Evolutionary conservation across 345 rosid species (phyloP).

Genomic region (Dovyalis caffra): DNA sequence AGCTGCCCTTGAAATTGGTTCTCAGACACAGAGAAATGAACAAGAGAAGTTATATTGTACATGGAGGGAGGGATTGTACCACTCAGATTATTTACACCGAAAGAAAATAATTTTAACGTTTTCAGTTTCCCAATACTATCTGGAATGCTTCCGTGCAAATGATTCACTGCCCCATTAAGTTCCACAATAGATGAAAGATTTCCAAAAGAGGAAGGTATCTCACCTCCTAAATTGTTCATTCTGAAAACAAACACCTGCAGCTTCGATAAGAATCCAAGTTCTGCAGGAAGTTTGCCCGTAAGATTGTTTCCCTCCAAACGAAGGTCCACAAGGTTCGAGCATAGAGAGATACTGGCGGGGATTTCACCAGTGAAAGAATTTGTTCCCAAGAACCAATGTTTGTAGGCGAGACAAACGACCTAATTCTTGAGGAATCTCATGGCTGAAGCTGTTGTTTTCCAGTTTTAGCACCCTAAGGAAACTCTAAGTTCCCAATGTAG

Average conservation of each 20-base stretch:
- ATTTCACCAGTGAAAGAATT: slow-evolving; percentile 30
- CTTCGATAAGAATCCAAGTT: slow-evolving; percentile 21
- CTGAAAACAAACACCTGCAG: slow-evolving; percentile 1
- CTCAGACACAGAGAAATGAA: not conserved
- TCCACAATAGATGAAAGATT: slow-evolving; percentile 17
- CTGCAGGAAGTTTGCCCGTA: slow-evolving; percentile 20
- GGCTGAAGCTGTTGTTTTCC: not conserved
- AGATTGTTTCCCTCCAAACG: slow-evolving; percentile 21
- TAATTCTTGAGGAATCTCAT: slow-evolving; percentile 20
- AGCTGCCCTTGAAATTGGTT: slow-evolving; percentile 23
- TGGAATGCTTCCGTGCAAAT: slow-evolving; percentile 19
- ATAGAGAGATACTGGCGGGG: slow-evolving; percentile 19
- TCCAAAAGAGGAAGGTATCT: not conserved
- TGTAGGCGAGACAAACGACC: slow-evolving; percentile 22
- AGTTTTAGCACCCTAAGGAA: slow-evolving; percentile 9
- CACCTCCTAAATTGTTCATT: slow-evolving; percentile 25
- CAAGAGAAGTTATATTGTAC: not conserved
- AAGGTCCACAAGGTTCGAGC: slow-evolving; percentile 21
- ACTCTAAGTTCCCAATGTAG: slow-evolving; percentile 5
- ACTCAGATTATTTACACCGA: not conserved
- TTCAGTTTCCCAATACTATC: slow-evolving; percentile 24
- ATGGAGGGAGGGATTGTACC: slow-evolving; percentile 25
- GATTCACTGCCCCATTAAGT: not conserved
- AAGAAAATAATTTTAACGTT: not conserved
- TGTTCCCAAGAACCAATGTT: not conserved